Base-by-base conservation (phyloP, 805 yeast species). In the Metschnikowia aberdeeniae region DNA sequence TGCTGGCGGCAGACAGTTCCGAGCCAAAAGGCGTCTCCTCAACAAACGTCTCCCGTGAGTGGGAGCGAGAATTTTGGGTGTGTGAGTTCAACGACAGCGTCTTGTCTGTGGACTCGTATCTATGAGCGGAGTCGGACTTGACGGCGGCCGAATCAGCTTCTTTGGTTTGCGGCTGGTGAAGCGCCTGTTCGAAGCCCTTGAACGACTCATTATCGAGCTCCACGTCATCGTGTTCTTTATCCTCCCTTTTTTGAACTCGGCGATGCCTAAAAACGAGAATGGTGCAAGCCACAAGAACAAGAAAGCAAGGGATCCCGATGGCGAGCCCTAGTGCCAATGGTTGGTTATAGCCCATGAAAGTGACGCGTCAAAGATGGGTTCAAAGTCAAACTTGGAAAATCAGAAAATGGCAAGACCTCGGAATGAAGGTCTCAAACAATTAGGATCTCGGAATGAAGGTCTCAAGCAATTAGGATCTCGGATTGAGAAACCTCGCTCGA, bases 261-360 rank as follows among this genome's bases (percentile, higher is more conserved):
- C 63, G 62, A 50, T 65, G 64, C 39, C 67, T 52, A 35, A 50
- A 42, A 64, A 66, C 66, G 43, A 70, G 55, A 11, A 55, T 26
- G 4, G 54, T 29, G 30, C 56, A 52, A 12, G 58, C 58, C 5
- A 56, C 31, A 5, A 70, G 27, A 13, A 68, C 58, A 6, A 71
- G 44, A 37, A 62, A 57, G 27, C 67, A 55, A 3, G 75, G 75
- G 17, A 70, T 53, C 6, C 75, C 75, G 17, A 71, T 67, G 14
- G 72, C 70, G 33, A 71, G 56, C 3, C 75, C 75, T 12, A 70
- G 73, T 6, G 75, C 66, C 44, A 69, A 55, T 9, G 50, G 46
- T 36, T 49, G 53, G 39, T 51, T 50, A 29, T 51, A 51, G 22
- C 36, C 51, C 55, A 51, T 51, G 12, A 26, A 32, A 20, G n/a